These are phyloP conservation scores for Rhizopogon roseolus DNA, from an alignment of 768 basidiomycete species.

Conservation along the genomic window DNA sequence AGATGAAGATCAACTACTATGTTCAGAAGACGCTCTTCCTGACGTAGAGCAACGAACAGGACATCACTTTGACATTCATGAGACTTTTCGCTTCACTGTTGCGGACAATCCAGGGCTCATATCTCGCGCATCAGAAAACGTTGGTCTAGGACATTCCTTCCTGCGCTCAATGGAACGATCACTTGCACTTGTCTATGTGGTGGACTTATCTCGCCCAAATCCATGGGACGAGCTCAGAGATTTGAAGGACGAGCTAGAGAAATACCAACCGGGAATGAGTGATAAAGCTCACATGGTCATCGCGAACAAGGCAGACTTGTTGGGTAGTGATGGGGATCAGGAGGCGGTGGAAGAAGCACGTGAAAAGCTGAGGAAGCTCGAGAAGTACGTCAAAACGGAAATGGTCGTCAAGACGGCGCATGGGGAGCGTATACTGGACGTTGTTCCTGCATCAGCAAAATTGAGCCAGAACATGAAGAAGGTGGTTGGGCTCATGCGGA, in stretches of 20 bases:
- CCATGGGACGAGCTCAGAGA: conserved; percentile 77
- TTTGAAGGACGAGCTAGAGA: conserved; percentile 79
- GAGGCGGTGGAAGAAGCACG: conserved; percentile 48
- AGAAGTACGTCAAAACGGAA: conserved; percentile 48
- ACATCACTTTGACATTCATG: conserved; percentile 54
- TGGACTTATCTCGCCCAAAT: conserved; percentile 71
- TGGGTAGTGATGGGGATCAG: conserved; percentile 46
- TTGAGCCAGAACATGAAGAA: conserved; percentile 73
- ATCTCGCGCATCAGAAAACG: conserved; percentile 76
- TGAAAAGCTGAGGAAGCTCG: conserved; percentile 50
- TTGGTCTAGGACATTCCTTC: conserved; percentile 93
- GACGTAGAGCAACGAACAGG: conserved; percentile 27
- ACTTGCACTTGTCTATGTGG: conserved; percentile 84
- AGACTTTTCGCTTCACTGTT: conserved; percentile 87
- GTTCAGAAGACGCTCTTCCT: conserved; percentile 10
- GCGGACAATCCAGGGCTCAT: conserved; percentile 97
- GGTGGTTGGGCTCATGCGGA: conserved; percentile 63
- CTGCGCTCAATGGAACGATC: conserved; percentile 91
- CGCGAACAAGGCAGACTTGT: conserved; percentile 92
- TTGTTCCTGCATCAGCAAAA: conserved; percentile 85
- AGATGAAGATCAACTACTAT: background rate
- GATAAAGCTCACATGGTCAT: conserved; percentile 74
- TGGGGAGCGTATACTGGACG: conserved; percentile 40
- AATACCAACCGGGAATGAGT: conserved; percentile 76
- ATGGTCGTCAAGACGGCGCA: conserved; percentile 31